Base-by-base conservation (phyloP, 345 rosid species). In the Gossypium sturtianum region DNA sequence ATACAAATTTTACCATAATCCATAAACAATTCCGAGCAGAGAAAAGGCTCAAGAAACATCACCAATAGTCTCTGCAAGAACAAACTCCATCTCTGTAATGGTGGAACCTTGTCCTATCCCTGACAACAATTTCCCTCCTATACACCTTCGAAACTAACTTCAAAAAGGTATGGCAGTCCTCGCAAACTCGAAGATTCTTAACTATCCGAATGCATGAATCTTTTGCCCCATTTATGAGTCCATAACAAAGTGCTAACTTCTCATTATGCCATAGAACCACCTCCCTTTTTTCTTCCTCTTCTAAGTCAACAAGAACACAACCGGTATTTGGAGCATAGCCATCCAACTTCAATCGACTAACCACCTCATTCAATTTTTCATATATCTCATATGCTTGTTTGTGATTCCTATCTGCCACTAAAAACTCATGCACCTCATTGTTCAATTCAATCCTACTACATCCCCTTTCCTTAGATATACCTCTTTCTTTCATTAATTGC, bases 391-490 rank as follows among this genome's bases (percentile, higher is more conserved):
- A 77, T 22, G 82, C 72, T 20, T 83, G 76, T 48, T 80, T 68
- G 64, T 87, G 92, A 20, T 78, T 85, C 75, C 78, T 85, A 75
- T 88, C 90, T 68, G 81, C 88, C 52, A 80, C 71, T 56, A 81
- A 65, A 82, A 92, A 90, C 80, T 87, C 91, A 34, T 88, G 90
- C 9, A 89, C 79, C 67, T 72, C 62, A 43, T 84, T 76, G 72
- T 85, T 82, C 60, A 84, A 47, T 70, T 88, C 97, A 58, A 89
- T 87, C 74, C 87, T 82, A 74, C 98, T 89, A 61, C 80, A 81
- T 34, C 89, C 97, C 66, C 78, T 88, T 76, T 83, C 89, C 76
- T 91, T 91, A 73, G 66, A 73, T 77, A 86, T 77, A 29, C 84
- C 86, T 64, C 59, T 80, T 65, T 84, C 82, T 49, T 85, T 85